phyloP scores from a whole-genome alignment of 2,329 filamentous ascomycete species.

The Thielaviopsis ethacetica region DNA sequence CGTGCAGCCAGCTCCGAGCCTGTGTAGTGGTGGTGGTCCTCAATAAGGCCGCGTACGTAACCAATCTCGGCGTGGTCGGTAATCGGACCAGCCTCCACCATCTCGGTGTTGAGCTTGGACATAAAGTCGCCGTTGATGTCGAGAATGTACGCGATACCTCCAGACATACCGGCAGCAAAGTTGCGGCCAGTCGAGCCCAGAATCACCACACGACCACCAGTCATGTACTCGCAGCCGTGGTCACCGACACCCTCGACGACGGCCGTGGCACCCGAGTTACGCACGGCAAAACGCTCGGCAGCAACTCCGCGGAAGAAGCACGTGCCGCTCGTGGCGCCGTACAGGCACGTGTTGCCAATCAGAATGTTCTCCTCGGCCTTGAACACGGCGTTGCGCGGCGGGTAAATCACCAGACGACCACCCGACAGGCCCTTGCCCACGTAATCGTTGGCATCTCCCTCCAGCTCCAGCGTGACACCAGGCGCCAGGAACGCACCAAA shows the following conservation, averaged over 20 bases:
- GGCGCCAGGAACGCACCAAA: slow-evolving; percentile 90
- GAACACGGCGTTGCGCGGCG: slow-evolving; percentile 76
- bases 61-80: slow-evolving; percentile 81
- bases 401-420: slow-evolving; percentile 84
- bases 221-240: slow-evolving; percentile 98
- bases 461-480: slow-evolving; percentile 84
- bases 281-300: slow-evolving; percentile 89
- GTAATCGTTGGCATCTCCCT: slow-evolving; percentile 93
- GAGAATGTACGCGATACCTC: slow-evolving; percentile 88
- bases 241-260: slow-evolving; percentile 94
- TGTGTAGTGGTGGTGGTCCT: slow-evolving; percentile 96
- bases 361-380: slow-evolving; percentile 94
- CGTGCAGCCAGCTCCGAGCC: slow-evolving; percentile 88
- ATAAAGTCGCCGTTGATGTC: slow-evolving; percentile 82
- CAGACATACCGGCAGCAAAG: slow-evolving; percentile 97
- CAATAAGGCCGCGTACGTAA: slow-evolving; percentile 76
- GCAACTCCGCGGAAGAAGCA: slow-evolving; percentile 96
- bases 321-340: slow-evolving; percentile 77
- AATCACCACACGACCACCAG: slow-evolving; percentile 76
- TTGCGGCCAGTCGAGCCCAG: slow-evolving; percentile 85
- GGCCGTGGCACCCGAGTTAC: slow-evolving; percentile 91
- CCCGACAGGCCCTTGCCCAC: slow-evolving; percentile 92
- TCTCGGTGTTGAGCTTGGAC: slow-evolving; percentile 89
- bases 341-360: slow-evolving; percentile 86
- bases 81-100: slow-evolving; percentile 78